Evolutionary conservation across 345 rosid species (phyloP), one percentile per base, ranked within the genome.

Genomic region (Brassica nigra): DNA sequence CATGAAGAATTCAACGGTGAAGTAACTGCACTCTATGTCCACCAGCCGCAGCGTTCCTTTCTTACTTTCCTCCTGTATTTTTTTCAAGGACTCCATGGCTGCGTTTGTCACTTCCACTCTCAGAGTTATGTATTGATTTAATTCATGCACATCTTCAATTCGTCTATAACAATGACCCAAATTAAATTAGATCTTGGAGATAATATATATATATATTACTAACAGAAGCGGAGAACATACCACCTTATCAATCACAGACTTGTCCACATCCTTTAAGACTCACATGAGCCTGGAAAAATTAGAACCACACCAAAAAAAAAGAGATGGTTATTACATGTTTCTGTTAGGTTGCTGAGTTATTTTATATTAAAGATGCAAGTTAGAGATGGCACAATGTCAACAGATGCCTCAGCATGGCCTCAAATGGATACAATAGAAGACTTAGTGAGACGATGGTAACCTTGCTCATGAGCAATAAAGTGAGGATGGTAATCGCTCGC

Each of bases 401-500:
- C 98, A 77, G 99, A 78, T 70, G 98, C 97, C 86, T 95, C 99
- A 76, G 99, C 97, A 63, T 97, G 99, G 81, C 99, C 98, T 83
- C 93, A 85, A 75, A 95, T 93, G 52, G 95, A 85, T 42, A 93
- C 74, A 30, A 95, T 67, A 64, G 97, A 85, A 72, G 99, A 93
- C 81, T 95, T 97, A 36, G 91, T 95, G 83, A 95, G 90, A 64
- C 98, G 98, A 36, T 98, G 97, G 77, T 95, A 95, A 52, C 98
- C 99, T 84, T 95, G 98, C 69, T 93, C 99, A 31, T 97, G 99
- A 86, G 98, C 98, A 79, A 95, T 93, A 78, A 95, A 82, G 78
- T 95, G 98, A 55, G 98, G 98, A 74, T 95, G 97, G 82, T 95
- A 95, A 63, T 18, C 18, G 18, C 18, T 18, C 18, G 18, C 18